Evolutionary conservation across 805 yeast genomes (phyloP), one percentile per base, ranked within the genome.

Genomic region (Yarrowia hollandica): DNA sequence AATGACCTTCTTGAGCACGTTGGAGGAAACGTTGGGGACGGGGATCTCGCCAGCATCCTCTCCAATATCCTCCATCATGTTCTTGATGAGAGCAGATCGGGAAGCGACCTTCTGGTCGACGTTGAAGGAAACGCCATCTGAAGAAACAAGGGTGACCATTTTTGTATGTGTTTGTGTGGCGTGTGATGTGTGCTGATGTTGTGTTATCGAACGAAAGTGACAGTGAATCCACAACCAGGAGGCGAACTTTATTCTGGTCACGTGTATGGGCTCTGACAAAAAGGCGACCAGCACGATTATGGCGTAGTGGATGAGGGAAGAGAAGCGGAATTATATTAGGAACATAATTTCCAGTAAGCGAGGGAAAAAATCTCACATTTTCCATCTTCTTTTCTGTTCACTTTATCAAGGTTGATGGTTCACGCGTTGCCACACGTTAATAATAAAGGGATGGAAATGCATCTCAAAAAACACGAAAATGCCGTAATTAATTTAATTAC

Each of bases 51-150:
- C 83, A 37, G 84, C 86, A 39, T 81, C 85, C 62, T 83, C 89
- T 15, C 76, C 74, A 52, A 69, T 70, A 61, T 76, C 74, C 63
- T 83, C 85, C 63, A 91, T 77, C 88, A 91, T 84, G 74, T 91
- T 88, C 72, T 88, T 90, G 72, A 91, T 82, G 65, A 91, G 77
- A 33, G 88, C 79, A 6, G 96, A 88, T 70, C 91, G 86, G 71
- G 87, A 95, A 7, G 96, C 96, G 16, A 90, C 90, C 67, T 83
- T 82, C 65, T 82, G 79, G 58, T 69, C 75, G 21, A 55, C 48
- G 26, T 38, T 30, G 59, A 38, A 55, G 23, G 38, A 35, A 4
- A 88, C 95, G 54, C 88, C 89, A 69, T 90, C 96, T 0, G 90
- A 85, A 34, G 96, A 85, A 42, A 85, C 81, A 52, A 90, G 64